phyloP scores from a whole-genome alignment of 331 rosid genomes.

The Rosa hybrid region DNA sequence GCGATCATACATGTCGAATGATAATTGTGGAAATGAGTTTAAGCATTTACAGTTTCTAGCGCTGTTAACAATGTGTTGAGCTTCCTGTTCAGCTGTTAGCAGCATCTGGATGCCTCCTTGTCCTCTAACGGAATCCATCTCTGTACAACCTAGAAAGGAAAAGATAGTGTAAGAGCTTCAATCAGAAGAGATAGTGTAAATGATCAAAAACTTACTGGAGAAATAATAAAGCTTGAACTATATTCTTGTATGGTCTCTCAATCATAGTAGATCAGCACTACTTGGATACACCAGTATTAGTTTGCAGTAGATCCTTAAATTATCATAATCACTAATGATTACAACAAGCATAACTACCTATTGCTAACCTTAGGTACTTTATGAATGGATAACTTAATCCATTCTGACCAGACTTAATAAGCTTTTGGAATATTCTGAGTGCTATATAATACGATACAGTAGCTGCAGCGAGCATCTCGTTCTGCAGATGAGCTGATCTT shows the following conservation, averaged over 20 bases:
- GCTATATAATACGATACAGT: neutral
- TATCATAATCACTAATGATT: neutral
- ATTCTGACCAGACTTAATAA: neutral
- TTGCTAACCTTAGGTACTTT: neutral
- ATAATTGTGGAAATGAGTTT: neutral
- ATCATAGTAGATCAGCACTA: neutral
- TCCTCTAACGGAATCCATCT: conserved; percentile 77
- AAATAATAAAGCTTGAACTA: neutral
- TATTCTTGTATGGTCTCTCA: neutral
- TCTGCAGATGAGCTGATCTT: neutral
- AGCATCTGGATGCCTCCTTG: conserved; percentile 91
- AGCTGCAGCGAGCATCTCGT: neutral
- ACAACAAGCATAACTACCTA: neutral
- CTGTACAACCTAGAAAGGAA: neutral
- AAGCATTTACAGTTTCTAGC: conserved; percentile 65
- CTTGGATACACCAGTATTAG: neutral
- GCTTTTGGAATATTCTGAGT: neutral
- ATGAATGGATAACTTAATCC: neutral
- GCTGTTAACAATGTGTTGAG: conserved; percentile 62
- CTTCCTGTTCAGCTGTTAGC: conserved; percentile 85
- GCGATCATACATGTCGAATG: neutral
- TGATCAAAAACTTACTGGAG: neutral
- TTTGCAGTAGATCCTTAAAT: neutral
- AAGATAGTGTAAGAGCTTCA: too few relatives aligned
- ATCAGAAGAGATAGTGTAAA: neutral